These are phyloP conservation scores for Torulaspora microellipsoides DNA, from an alignment of 805 yeast genomes.

Conservation along the genomic window DNA sequence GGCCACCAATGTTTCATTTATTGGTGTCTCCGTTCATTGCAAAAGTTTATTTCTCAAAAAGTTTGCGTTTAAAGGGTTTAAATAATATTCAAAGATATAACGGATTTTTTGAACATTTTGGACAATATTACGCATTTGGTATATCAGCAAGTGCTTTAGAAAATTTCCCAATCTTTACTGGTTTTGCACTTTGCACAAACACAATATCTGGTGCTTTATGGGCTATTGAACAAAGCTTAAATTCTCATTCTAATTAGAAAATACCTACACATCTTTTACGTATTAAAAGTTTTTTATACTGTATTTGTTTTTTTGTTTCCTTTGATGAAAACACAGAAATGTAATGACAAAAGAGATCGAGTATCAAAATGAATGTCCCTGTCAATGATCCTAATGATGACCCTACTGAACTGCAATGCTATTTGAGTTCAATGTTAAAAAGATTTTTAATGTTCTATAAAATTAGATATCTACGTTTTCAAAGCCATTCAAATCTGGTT, in stretches of 20 bases:
- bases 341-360: no score
- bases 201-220: conserved; percentile 26
- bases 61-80: conserved; percentile 20
- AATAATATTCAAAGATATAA: conserved; percentile 21
- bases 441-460: no score
- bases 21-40: conserved; percentile 28
- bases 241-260: no score
- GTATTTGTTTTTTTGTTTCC: no score
- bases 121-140: conserved; percentile 31
- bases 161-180: conserved; percentile 28
- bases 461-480: no score
- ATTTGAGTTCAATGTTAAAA: no score
- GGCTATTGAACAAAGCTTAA: conserved; percentile 13
- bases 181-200: conserved; percentile 24
- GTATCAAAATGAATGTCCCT: no score
- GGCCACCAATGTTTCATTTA: conserved; percentile 28
- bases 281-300: no score
- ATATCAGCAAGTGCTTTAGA: conserved; percentile 28
- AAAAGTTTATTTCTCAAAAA: conserved; percentile 27
- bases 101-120: conserved; percentile 24
- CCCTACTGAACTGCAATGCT: no score
- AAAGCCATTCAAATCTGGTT: not conserved
- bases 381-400: no score
- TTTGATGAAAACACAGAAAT: no score
- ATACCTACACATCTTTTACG: no score